Evolutionary conservation across 805 yeast genomes (phyloP).

Genomic region (Wickerhamomyces sydowiorum): DNA sequence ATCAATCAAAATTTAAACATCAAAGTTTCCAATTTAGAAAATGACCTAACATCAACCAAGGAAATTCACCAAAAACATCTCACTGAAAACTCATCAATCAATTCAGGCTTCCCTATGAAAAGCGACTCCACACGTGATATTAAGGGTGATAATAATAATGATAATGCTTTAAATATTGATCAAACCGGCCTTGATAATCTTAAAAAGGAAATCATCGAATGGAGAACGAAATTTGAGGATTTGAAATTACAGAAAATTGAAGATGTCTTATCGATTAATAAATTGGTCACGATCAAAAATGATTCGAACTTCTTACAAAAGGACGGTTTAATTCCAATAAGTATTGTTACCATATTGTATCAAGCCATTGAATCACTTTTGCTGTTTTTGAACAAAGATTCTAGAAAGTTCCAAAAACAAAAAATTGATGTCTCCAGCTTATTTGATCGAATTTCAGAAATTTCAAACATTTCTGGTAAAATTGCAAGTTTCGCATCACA

Average conservation of each 20-base stretch:
- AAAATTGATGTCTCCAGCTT: constrained; percentile 31
- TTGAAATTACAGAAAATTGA: constrained; percentile 31
- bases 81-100: no score
- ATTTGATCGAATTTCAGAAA: constrained; percentile 46
- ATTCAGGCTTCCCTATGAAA: no score
- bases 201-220: constrained; percentile 33
- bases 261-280: constrained; percentile 13
- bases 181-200: constrained; percentile 28
- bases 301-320: constrained; percentile 27
- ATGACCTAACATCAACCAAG: constrained; percentile 4
- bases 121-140: no score
- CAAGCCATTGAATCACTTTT: constrained; percentile 43
- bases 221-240: constrained; percentile 49
- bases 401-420: constrained; percentile 9
- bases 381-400: constrained; percentile 23
- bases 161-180: constrained; percentile 8
- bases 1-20: constrained; percentile 16
- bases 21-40: constrained; percentile 15
- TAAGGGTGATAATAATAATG: no score
- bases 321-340: constrained; percentile 42
- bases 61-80: not conserved
- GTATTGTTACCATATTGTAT: constrained; percentile 39
- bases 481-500: constrained; percentile 24
- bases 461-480: constrained; percentile 33
- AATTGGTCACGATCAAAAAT: constrained; percentile 13